Conservation (phyloP, 2,329 filamentous ascomycete species). For the Phaeosphaeria sp. region DNA sequence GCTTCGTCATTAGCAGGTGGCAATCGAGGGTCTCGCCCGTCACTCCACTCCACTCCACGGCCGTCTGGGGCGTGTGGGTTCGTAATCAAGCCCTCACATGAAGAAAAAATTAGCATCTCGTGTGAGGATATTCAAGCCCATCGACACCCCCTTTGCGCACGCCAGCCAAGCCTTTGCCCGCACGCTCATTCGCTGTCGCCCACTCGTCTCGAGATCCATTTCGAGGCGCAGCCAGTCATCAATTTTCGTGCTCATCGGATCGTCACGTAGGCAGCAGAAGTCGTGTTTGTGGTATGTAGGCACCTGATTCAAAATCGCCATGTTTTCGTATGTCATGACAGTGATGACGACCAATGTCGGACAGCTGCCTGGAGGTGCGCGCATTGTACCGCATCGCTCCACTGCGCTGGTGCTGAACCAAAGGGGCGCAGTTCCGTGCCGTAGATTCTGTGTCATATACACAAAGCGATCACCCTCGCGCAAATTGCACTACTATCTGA, state of each 20-base stretch:
- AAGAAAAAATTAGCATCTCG: constrained; percentile 11
- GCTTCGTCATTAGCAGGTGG: constrained; percentile 26
- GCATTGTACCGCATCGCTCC: not conserved
- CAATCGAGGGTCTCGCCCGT: constrained; percentile 24
- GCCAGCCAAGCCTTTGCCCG: constrained; percentile 9
- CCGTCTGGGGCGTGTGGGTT: not conserved
- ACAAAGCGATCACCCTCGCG: not conserved
- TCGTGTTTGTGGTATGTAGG: constrained; percentile 4
- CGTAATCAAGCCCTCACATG: constrained; percentile 27
- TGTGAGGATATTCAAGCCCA: constrained; percentile 17
- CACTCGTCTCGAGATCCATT: constrained; percentile 3
- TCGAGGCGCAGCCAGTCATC: not conserved
- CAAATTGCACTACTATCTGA: constrained; percentile 7
- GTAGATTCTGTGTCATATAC: constrained; percentile 3
- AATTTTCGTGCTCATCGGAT: constrained; percentile 3
- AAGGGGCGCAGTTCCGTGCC: not conserved
- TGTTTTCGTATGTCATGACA: constrained; percentile 1
- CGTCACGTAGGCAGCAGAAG: constrained; percentile 10
- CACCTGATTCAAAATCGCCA: not conserved
- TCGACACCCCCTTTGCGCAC: constrained; percentile 17
- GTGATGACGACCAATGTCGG: constrained; percentile 2
- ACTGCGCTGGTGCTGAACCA: not conserved
- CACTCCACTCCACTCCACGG: constrained; percentile 1
- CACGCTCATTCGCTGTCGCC: constrained; percentile 8
- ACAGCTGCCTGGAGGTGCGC: constrained; percentile 3